These are phyloP conservation scores for Metarhizium robertsii DNA, from an alignment of 2,329 filamentous ascomycete genomes.

Conservation along the genomic window DNA sequence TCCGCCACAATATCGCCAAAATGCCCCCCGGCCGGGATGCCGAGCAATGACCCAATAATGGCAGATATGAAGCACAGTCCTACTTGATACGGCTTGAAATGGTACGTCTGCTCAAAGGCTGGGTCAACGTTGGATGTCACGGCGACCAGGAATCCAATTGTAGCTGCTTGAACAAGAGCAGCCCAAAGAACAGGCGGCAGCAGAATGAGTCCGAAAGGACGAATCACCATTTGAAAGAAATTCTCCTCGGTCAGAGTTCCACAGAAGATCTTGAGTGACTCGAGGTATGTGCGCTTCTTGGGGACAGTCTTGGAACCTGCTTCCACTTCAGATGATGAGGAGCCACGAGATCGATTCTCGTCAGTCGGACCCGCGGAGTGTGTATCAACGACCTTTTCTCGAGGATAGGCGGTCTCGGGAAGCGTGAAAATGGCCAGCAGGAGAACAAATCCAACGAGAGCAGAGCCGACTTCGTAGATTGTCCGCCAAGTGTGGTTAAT, in stretches of 20 bases:
- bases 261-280: conserved; percentile 30
- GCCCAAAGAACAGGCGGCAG: conserved; percentile 47
- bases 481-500: conserved; percentile 38
- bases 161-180: conserved; percentile 42
- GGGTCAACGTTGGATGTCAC: conserved; percentile 42
- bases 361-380: conserved; percentile 1
- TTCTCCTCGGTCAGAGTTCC: conserved; percentile 34
- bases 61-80: conserved; percentile 42
- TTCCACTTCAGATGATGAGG: conserved; percentile 10
- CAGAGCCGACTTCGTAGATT: conserved; percentile 41
- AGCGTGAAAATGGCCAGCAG: conserved; percentile 42
- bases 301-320: conserved; percentile 3
- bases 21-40: conserved; percentile 40
- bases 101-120: conserved; percentile 32
- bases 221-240: conserved; percentile 35
- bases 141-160: conserved; percentile 46
- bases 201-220: conserved; percentile 38
- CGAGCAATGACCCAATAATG: conserved; percentile 37
- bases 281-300: conserved; percentile 21
- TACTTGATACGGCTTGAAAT: conserved; percentile 34
- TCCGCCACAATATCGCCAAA: conserved; percentile 38
- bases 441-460: conserved; percentile 37
- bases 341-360: conserved; percentile 7
- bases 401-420: conserved; percentile 42
- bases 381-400: conserved; percentile 13